Evolutionary conservation across 805 yeast genomes (phyloP).

Genomic region (Saccharomyces eubayanus): DNA sequence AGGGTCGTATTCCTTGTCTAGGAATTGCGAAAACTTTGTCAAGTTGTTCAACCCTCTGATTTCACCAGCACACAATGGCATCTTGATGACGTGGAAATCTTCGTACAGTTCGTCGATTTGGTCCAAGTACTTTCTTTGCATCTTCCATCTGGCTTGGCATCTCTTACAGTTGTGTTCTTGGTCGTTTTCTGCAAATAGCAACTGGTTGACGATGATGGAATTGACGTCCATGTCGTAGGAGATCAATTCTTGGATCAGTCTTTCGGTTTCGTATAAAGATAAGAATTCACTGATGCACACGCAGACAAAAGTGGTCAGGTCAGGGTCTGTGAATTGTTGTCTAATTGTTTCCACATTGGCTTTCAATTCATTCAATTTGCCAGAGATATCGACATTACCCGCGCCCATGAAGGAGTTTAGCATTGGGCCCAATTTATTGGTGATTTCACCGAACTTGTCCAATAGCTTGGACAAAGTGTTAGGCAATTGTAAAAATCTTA

Average conservation of each 20-base stretch:
- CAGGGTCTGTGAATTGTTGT: constrained; percentile 92
- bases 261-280: constrained; percentile 92
- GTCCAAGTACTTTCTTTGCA: constrained; percentile 90
- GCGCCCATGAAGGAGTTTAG: constrained; percentile 70
- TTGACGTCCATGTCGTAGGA: constrained; percentile 94
- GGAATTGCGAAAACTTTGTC: constrained; percentile 72
- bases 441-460: constrained; percentile 77
- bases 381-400: constrained; percentile 49
- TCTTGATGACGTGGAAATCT: constrained; percentile 91
- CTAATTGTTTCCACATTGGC: constrained; percentile 79
- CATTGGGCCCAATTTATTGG: constrained; percentile 86
- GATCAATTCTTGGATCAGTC: constrained; percentile 93
- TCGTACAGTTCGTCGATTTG: constrained; percentile 95
- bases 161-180: constrained; percentile 73
- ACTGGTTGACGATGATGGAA: constrained; percentile 90
- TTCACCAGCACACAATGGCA: constrained; percentile 92
- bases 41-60: constrained; percentile 87
- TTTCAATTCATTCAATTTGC: constrained; percentile 61
- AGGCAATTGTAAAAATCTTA: constrained; percentile 91
- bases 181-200: constrained; percentile 68
- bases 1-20: constrained; percentile 71
- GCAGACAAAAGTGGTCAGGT: constrained; percentile 88
- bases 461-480: constrained; percentile 81
- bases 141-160: constrained; percentile 86
- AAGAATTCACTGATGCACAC: constrained; percentile 96